Evolutionary conservation across 2,329 filamentous ascomycete species (phyloP).

Genomic region (Fusarium phyllophilum): DNA sequence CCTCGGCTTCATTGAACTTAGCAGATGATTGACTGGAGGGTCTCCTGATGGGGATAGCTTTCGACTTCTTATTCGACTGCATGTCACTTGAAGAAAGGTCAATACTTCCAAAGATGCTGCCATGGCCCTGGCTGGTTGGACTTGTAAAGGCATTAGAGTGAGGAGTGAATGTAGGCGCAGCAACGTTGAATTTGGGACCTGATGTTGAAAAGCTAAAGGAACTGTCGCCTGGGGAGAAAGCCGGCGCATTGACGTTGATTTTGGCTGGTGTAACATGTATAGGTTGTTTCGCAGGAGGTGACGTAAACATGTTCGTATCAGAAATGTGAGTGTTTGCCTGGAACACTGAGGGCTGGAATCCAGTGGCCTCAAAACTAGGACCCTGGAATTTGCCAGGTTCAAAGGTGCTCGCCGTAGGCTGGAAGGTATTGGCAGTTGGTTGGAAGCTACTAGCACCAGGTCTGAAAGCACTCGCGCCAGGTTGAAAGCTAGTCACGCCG

Average conservation of each 20-base stretch:
- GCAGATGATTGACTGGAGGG: constrained; percentile 65
- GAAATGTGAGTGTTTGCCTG: constrained; percentile 47
- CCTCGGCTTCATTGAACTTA: constrained; percentile 41
- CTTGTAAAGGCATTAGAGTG: constrained; percentile 61
- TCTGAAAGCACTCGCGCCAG: constrained; percentile 6
- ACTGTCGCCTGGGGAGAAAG: constrained; percentile 74
- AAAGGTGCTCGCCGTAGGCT: constrained; percentile 16
- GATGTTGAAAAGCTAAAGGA: constrained; percentile 76
- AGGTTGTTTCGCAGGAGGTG: constrained; percentile 24
- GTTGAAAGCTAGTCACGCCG: constrained; percentile 7
- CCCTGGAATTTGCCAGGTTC: constrained; percentile 22
- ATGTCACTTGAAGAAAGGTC: constrained; percentile 70
- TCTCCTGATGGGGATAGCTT: constrained; percentile 82
- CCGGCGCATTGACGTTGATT: constrained; percentile 76
- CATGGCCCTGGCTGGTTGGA: constrained; percentile 51
- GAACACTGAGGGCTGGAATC: constrained; percentile 59
- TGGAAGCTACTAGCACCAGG: constrained; percentile 51
- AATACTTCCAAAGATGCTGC: constrained; percentile 76
- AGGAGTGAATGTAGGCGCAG: constrained; percentile 81
- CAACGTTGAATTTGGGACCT: constrained; percentile 76
- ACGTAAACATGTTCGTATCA: constrained; percentile 32
- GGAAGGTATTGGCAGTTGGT: constrained; percentile 49
- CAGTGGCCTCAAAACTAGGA: constrained; percentile 12
- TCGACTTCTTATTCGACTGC: constrained; percentile 77
- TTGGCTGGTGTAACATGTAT: constrained; percentile 50